phyloP scores from a whole-genome alignment of 257 asterid species.

The Nicotiana sylvestris region DNA sequence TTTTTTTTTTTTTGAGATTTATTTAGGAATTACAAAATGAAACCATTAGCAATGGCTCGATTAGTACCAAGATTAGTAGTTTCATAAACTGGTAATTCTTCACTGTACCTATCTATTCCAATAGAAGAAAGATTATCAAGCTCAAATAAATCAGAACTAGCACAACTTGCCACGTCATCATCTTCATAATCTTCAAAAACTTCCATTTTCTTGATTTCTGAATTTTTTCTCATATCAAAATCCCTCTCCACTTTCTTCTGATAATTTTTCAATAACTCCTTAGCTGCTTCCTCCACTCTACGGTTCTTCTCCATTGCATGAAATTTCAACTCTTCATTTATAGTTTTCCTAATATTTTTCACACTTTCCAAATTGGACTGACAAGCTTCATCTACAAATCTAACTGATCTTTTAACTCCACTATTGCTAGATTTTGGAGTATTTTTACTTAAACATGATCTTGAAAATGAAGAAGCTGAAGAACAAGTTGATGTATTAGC shows the following conservation, averaged over 20 bases:
- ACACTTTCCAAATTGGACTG: conserved; percentile 28
- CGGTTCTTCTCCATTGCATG: conserved; percentile 62
- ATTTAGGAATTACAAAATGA: conserved; percentile 32
- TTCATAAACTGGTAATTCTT: conserved; percentile 82
- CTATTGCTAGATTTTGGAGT: conserved; percentile 35
- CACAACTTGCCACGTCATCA: conserved; percentile 63
- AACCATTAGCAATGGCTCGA: conserved; percentile 51
- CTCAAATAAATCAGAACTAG: conserved; percentile 86
- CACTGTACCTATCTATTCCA: conserved; percentile 69
- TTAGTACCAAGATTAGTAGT: conserved; percentile 55
- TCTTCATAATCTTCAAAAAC: conserved; percentile 30
- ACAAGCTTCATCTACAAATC: conserved; percentile 65
- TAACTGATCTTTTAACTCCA: conserved; percentile 59
- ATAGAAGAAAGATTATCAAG: conserved; percentile 70
- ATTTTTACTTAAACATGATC: conserved; percentile 82
- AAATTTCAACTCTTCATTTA: conserved; percentile 41
- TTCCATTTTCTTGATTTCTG: conserved; percentile 12
- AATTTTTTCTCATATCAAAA: conserved; percentile 22
- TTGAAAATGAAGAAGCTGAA: conserved; percentile 79
- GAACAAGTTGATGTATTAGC: conserved; percentile 66
- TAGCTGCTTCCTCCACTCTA: conserved; percentile 54
- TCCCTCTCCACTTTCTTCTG: conserved; percentile 38
- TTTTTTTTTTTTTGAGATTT: not conserved
- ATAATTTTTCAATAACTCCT: conserved; percentile 55
- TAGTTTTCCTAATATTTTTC: conserved; percentile 21